phyloP scores from a whole-genome alignment of 2,329 filamentous ascomycete genomes.

The Claviceps humidiphila region DNA sequence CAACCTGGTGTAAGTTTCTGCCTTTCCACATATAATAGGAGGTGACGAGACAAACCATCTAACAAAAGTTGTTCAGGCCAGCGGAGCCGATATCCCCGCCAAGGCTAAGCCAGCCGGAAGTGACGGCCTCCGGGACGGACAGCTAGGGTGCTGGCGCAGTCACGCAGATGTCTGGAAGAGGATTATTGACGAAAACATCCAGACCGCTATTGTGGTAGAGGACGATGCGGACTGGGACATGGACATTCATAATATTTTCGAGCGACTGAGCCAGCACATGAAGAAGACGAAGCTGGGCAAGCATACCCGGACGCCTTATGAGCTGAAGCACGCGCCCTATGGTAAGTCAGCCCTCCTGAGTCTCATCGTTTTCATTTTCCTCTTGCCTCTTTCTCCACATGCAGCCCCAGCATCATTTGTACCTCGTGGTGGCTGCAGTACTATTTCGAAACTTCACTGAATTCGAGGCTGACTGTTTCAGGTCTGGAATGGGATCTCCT shows the following conservation, averaged over 20 bases:
- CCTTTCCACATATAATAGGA: too few species aligned
- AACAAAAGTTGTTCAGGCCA: background rate
- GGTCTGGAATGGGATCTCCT: constrained; percentile 1
- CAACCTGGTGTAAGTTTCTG: background rate
- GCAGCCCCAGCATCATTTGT: background rate
- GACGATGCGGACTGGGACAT: constrained; percentile 3
- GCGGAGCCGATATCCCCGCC: background rate
- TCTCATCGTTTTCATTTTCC: background rate
- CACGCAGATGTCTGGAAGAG: constrained; percentile 1
- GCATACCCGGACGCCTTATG: background rate
- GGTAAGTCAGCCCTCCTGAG: background rate
- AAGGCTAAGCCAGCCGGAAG: background rate
- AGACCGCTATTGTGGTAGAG: constrained; percentile 2
- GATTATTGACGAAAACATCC: background rate
- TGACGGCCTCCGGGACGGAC: background rate
- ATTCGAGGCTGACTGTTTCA: background rate
- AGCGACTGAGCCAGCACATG: background rate
- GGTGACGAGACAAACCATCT: background rate
- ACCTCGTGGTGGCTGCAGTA: too few species aligned
- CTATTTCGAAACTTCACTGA: too few species aligned
- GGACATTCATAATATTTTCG: background rate
- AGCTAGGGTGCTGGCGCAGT: constrained; percentile 1
- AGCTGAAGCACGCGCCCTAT: background rate
- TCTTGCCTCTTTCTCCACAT: background rate
- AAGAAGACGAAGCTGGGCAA: background rate